Evolutionary conservation across 208 protist species (phyloP), one percentile per base, ranked within the genome.

Genomic region (Trypanosoma cruzi): DNA sequence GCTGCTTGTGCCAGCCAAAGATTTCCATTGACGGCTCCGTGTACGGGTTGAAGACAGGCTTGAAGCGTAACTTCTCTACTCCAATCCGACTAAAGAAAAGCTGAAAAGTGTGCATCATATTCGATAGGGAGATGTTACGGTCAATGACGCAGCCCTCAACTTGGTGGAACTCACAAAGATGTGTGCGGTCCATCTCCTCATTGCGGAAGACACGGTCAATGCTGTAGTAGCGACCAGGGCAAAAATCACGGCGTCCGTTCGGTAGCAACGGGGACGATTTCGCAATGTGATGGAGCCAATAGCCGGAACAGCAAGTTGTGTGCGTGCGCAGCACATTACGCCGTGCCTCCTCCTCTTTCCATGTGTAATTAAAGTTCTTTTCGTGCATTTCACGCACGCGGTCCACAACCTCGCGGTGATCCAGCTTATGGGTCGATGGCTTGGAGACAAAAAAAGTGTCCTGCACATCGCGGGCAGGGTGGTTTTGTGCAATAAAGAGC

Each of bases 21-120:
- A 99, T 99, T 79, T 99, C 99, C 99, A 99, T 99, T 24, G 96
- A 99, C 28, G 99, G 99, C 89, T 99, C 99, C 22, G 99, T 99
- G 91, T 99, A 99, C 22, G 99, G 99, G 86, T 99, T 99, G 89
- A 99, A 99, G 36, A 99, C 97, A 20, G 99, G 98, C 89, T 99
- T 99, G 92, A 99, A 99, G 71, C 95, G 92, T 26, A 99, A 74
- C 65, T 98, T 73, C 54, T 94, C 84, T 32, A 99, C 93, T 24
- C 98, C 98, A 57, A 99, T 93, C 53, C 96, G 92, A 31, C 82
- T 79, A 89, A 99, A 99, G 88, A 99, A 99, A 44, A 93, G 64
- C 20, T 93, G 72, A 60, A 99, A 98, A 7, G 97, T 92, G 73
- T 98, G 98, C 85, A 99, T 99, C 78, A 99, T 98, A 75, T 99